phyloP scores from a whole-genome alignment of 2,329 filamentous ascomycete genomes.

The Xylaria sp. region DNA sequence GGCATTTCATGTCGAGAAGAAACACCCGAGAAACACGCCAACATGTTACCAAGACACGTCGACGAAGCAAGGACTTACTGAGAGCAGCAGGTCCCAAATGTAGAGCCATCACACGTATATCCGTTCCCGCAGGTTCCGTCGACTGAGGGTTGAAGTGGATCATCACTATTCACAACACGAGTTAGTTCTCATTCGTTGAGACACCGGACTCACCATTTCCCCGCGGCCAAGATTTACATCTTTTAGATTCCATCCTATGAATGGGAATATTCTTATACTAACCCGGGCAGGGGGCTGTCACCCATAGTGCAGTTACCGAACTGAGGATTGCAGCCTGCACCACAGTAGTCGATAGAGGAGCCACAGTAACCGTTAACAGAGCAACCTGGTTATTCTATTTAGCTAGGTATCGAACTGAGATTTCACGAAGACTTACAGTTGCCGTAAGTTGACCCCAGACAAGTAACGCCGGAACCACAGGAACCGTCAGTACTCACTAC shows the following conservation, averaged over 20 bases:
- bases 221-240: neutral
- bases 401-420: constrained; percentile 18
- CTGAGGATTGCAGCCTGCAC: constrained; percentile 42
- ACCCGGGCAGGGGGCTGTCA: constrained; percentile 41
- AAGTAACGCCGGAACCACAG: constrained; percentile 46
- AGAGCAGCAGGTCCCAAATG: constrained; percentile 50
- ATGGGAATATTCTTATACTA: constrained; percentile 15
- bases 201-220: neutral
- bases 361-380: constrained; percentile 47
- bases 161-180: constrained; percentile 28
- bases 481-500: constrained; percentile 45
- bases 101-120: constrained; percentile 47
- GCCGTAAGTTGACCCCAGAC: constrained; percentile 46
- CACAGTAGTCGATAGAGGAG: constrained; percentile 48
- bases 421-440: constrained; percentile 44
- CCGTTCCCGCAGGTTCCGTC: constrained; percentile 47
- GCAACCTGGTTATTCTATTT: constrained; percentile 43
- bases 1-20: neutral
- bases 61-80: constrained; percentile 40
- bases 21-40: neutral
- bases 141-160: constrained; percentile 41
- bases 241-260: neutral
- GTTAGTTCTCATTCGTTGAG: constrained; percentile 7
- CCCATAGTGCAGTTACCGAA: constrained; percentile 42
- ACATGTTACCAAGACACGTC: neutral